Conservation (phyloP, 257 asterid species). For the Nyctanthes arbortristis region DNA sequence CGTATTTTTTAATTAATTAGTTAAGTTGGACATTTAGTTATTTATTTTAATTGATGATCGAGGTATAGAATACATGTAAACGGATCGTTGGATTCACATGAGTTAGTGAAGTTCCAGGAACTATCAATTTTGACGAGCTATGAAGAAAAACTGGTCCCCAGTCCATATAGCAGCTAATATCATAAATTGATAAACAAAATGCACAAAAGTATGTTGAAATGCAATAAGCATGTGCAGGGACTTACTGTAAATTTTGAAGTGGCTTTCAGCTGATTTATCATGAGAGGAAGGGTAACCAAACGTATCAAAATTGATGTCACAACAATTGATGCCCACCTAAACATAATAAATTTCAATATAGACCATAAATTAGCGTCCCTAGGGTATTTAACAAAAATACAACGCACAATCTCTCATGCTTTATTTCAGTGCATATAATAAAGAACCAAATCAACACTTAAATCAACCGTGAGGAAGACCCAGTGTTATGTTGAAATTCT, state of each 20-base stretch:
- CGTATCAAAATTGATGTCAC: slow-evolving; percentile 71
- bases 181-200: background rate
- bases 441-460: background rate
- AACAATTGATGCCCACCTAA: slow-evolving; percentile 89
- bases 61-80: background rate
- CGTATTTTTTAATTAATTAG: too few species aligned
- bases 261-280: slow-evolving; percentile 75
- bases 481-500: background rate
- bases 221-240: slow-evolving; percentile 3
- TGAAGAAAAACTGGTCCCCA: background rate
- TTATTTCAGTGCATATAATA: background rate
- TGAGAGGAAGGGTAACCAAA: slow-evolving; percentile 54
- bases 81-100: background rate
- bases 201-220: background rate
- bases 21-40: too few species aligned
- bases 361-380: slow-evolving; percentile 5
- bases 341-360: slow-evolving; percentile 24
- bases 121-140: background rate
- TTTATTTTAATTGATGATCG: background rate
- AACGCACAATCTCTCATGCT: slow-evolving; percentile 5
- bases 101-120: background rate
- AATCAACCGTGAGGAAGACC: background rate
- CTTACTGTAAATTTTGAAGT: slow-evolving; percentile 79
- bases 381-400: slow-evolving; percentile 6
- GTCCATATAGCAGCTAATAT: background rate